A percentile compares a stretch with the other conserved stretches of the same genome.
These are phyloP conservation scores for Aspergillus intermedius DNA, from an alignment of 2,329 filamentous ascomycete genomes.

Conservation along the genomic window DNA sequence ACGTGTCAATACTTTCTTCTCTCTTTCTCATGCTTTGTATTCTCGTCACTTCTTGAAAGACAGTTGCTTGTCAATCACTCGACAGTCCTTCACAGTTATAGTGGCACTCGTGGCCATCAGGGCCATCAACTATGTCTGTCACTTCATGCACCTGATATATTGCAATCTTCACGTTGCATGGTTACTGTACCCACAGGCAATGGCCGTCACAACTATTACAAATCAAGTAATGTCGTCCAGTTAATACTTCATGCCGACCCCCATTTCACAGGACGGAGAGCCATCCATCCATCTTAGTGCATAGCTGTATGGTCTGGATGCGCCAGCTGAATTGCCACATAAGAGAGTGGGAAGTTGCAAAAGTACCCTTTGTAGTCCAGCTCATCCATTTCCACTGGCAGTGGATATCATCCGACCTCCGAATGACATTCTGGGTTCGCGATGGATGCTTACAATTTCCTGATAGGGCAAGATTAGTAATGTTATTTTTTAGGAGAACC, in stretches of 20 bases:
- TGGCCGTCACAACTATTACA: conserved; percentile 40
- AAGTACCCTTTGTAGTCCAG: conserved; percentile 10
- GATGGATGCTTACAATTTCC: conserved; percentile 26
- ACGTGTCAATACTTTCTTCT: conserved; percentile 33
- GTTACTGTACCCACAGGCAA: conserved; percentile 22
- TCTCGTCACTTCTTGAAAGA: too few relatives aligned
- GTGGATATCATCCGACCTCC: conserved; percentile 17
- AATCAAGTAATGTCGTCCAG: conserved; percentile 40
- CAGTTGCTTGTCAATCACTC: too few relatives aligned
- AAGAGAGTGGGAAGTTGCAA: background rate
- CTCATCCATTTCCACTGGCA: background rate
- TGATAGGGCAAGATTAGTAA: conserved; percentile 20
- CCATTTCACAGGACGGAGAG: conserved; percentile 44
- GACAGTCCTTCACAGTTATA: conserved; percentile 39
- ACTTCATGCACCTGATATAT: conserved; percentile 37
- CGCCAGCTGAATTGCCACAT: conserved; percentile 1
- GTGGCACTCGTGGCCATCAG: conserved; percentile 45
- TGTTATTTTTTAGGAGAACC: conserved; percentile 45
- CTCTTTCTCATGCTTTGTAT: too few relatives aligned
- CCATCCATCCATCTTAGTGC: conserved; percentile 45
- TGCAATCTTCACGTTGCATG: conserved; percentile 33
- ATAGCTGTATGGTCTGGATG: conserved; percentile 15
- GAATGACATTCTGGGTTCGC: conserved; percentile 43
- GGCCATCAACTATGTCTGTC: conserved; percentile 43
- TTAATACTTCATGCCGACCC: conserved; percentile 40